Evolutionary conservation across 306 rosid genomes (phyloP).

Genomic region (Castanospermum australe): DNA sequence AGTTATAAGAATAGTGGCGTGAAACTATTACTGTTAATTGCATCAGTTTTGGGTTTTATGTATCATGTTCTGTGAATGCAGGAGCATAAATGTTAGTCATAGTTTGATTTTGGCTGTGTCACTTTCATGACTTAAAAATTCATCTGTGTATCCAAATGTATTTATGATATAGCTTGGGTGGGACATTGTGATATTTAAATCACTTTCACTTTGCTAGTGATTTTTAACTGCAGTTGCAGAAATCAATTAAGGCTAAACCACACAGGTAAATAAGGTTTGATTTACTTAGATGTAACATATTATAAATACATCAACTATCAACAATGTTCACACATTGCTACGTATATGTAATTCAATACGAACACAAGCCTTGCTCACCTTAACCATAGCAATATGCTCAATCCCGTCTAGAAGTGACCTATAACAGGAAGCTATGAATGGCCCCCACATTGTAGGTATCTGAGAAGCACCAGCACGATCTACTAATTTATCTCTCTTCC

Average conservation of each 20-base stretch:
- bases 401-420: conserved; percentile 80
- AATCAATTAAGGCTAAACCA: neutral
- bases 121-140: neutral
- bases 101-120: neutral
- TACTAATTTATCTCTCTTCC: conserved; percentile 85
- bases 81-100: neutral
- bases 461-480: conserved; percentile 62
- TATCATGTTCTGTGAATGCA: neutral
- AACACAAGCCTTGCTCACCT: conserved; percentile 49
- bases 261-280: neutral
- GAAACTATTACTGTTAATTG: neutral
- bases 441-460: conserved; percentile 97
- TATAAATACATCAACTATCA: neutral
- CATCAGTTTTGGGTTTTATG: neutral
- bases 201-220: neutral
- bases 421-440: conserved; percentile 78
- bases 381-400: conserved; percentile 97
- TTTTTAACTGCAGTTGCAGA: neutral
- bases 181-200: neutral
- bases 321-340: neutral
- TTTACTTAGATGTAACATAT: neutral
- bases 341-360: neutral
- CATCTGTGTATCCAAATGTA: neutral
- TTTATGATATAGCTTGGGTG: neutral
- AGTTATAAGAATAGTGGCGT: neutral